Base-by-base conservation (phyloP, 768 basidiomycete genomes). In the Cantharellus cinnabarinus region DNA sequence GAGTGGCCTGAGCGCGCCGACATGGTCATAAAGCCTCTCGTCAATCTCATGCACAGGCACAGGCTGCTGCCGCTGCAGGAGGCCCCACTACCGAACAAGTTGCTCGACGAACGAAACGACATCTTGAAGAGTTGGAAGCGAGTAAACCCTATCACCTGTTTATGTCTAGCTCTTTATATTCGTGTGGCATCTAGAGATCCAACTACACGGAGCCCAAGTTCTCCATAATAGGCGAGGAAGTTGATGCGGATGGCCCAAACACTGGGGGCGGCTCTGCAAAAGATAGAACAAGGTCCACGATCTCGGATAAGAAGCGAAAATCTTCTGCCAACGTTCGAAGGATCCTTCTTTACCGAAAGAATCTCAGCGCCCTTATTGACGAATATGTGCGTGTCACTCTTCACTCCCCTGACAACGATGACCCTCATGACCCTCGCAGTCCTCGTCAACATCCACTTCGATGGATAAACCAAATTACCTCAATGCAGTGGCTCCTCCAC, bases 91-190 rank as follows among this genome's bases (percentile, higher is more conserved):
- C 79, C 0, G 84, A 88, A 58, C 70, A 84, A 52, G 75, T 89
- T 59, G 79, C 82, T 5, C 86, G 83, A 67, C 79, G 88, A 60
- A 83, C 79, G 4, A 82, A 78, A 68, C 73, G 80, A 48, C 87
- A 84, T 68, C 76, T 91, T 4, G 85, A 85, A 62, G 88, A 91
- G 68, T 81, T 91, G 55, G 88, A 91, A 77, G 87, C 83, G 64
- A 5, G 68, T 58, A 15, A 37, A n/a, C 20, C 20, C 29, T 44
- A 61, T 51, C 61, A 59, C 5, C 62, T 40, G 37, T 42, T 44
- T 42, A 35, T 59, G 50, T 58, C 62, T 58, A 60, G 40, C 61
- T 15, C 63, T 44, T 53, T 55, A 59, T 59, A 63, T n/a, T 57
- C 57, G 56, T 63, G 41, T 62, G 62, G 2, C 53, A 15, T 37